These are phyloP conservation scores for Nymphaea thermarum DNA, from an alignment of 164 flowering plant species.

Conservation along the genomic window DNA sequence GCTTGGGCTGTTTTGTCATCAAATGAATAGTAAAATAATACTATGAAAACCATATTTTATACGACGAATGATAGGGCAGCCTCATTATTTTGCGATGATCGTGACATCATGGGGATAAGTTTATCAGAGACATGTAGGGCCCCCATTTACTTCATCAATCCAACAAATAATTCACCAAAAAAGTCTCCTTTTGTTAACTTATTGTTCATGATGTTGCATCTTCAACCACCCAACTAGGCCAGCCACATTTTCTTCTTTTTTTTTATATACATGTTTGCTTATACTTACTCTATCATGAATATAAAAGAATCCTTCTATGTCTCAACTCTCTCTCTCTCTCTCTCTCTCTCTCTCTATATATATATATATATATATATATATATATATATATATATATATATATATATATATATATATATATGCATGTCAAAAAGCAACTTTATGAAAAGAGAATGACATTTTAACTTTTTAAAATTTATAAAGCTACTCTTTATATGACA, in stretches of 20 bases:
- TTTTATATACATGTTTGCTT: too few relatives aligned
- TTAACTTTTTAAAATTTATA: too few relatives aligned
- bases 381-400: too few relatives aligned
- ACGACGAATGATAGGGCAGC: neutral
- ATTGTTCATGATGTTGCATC: neutral
- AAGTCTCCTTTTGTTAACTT: neutral
- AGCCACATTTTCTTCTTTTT: neutral
- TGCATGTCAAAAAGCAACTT: too few relatives aligned
- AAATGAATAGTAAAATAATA: neutral
- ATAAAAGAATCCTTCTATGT: too few relatives aligned
- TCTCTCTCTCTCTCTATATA: too few relatives aligned
- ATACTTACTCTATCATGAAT: too few relatives aligned
- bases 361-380: too few relatives aligned
- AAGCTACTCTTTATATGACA: too few relatives aligned
- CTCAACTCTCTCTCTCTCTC: too few relatives aligned
- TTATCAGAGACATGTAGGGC: neutral
- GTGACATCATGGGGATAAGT: neutral
- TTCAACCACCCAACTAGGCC: neutral
- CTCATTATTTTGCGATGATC: neutral
- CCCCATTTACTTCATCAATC: neutral
- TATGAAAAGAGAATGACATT: too few relatives aligned
- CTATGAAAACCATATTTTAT: neutral
- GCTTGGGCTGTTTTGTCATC: neutral
- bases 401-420: too few relatives aligned
- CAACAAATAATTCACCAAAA: neutral